phyloP scores from a whole-genome alignment of 169 alveolate species.

The Eimeria sp. region DNA sequence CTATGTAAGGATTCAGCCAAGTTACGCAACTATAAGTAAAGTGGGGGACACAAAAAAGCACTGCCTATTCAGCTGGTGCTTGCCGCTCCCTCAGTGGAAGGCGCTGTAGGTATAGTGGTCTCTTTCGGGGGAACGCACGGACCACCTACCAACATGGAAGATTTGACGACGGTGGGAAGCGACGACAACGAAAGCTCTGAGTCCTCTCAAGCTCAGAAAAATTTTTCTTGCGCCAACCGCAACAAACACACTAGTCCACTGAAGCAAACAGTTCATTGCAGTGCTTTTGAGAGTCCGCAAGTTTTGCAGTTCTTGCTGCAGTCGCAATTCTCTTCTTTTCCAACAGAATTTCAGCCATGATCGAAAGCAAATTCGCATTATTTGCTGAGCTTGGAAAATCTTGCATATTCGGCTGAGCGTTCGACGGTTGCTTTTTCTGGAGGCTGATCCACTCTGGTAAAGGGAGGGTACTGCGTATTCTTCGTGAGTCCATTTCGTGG shows the following conservation, averaged over 20 bases:
- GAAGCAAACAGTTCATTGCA: slow-evolving; percentile 44
- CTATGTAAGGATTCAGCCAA: not conserved
- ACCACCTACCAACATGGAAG: slow-evolving; percentile 15
- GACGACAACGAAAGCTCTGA: slow-evolving; percentile 1
- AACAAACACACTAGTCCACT: slow-evolving; percentile 40
- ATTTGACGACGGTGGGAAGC: slow-evolving; percentile 11
- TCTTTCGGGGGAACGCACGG: not conserved
- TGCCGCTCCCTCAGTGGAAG: not conserved
- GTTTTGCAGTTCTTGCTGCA: slow-evolving; percentile 53
- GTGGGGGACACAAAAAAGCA: not conserved
- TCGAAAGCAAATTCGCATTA: slow-evolving; percentile 54
- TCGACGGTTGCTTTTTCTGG: not conserved
- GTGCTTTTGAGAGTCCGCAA: slow-evolving; percentile 16
- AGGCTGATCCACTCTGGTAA: not conserved
- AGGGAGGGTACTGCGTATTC: not conserved
- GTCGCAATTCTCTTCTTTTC: slow-evolving; percentile 26
- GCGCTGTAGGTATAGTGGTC: not conserved
- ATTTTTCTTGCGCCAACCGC: slow-evolving; percentile 55
- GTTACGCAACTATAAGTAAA: not conserved
- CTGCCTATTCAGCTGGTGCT: not conserved
- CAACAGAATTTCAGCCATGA: slow-evolving; percentile 64
- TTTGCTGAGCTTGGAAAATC: slow-evolving; percentile 13
- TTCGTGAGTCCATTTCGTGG: not conserved
- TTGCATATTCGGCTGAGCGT: not conserved
- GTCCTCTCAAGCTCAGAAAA: slow-evolving; percentile 7